Evolutionary conservation across 257 asterid genomes (phyloP).

Genomic region (Nyctanthes arbortristis): DNA sequence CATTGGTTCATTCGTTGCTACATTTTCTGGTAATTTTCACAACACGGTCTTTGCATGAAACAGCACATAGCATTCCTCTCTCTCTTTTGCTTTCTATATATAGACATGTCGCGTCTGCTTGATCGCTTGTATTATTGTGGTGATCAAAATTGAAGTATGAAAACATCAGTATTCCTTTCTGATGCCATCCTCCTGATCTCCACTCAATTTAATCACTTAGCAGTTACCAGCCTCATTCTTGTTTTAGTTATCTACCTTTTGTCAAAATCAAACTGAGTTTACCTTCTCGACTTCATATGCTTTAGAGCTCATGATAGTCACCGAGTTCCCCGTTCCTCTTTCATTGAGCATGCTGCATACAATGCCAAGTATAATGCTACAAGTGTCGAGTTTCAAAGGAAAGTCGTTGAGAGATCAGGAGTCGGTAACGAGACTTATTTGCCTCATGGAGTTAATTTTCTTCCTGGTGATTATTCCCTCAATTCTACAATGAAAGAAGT

Average conservation of each 20-base stretch:
- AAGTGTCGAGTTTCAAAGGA: not conserved
- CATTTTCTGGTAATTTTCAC: too few relatives aligned
- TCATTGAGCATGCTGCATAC: not conserved
- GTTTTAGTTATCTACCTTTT: not conserved
- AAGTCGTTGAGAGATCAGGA: not conserved
- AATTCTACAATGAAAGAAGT: not conserved
- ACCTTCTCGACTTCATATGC: not conserved
- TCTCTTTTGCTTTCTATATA: too few relatives aligned
- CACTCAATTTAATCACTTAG: slow-evolving; percentile 1
- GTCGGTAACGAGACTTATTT: not conserved
- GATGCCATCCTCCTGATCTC: not conserved
- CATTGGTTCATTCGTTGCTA: too few relatives aligned
- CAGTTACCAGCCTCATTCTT: not conserved
- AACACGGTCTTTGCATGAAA: too few relatives aligned
- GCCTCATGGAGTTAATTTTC: not conserved
- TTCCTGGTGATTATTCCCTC: not conserved
- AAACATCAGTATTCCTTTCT: not conserved
- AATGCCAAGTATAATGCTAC: not conserved
- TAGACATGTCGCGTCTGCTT: too few relatives aligned
- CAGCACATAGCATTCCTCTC: too few relatives aligned
- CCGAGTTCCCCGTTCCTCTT: not conserved
- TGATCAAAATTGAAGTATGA: not conserved
- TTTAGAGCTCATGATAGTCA: not conserved
- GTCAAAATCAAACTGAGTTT: not conserved
- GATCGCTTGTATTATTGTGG: too few relatives aligned